Evolutionary conservation across 2,329 filamentous ascomycete species (phyloP).

Genomic region (Fusarium musae): DNA sequence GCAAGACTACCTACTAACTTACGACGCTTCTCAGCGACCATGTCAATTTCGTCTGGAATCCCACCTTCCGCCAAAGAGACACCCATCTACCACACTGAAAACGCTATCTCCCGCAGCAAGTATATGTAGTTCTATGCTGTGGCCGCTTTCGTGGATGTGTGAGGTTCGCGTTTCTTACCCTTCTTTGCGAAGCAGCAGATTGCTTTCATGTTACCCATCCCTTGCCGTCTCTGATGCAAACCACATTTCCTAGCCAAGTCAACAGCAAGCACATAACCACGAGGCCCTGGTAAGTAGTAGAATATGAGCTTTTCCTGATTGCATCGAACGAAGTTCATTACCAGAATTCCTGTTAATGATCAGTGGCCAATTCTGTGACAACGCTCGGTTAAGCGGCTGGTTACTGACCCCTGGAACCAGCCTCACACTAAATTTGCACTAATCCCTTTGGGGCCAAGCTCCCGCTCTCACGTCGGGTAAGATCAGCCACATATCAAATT

Average conservation of each 20-base stretch:
- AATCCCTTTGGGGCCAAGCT: slow-evolving; percentile 6
- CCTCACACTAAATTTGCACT: background rate
- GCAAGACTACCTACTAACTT: background rate
- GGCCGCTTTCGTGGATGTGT: background rate
- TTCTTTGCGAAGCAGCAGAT: background rate
- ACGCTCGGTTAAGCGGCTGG: slow-evolving; percentile 1
- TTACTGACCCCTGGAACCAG: slow-evolving; percentile 21
- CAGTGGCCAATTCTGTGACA: slow-evolving; percentile 3
- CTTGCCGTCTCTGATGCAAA: background rate
- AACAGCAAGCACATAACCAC: background rate
- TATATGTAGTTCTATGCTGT: slow-evolving; percentile 4
- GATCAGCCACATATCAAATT: slow-evolving; percentile 25
- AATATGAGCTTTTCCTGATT: background rate
- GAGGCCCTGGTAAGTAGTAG: background rate
- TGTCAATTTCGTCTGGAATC: slow-evolving; percentile 3
- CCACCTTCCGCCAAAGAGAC: slow-evolving; percentile 2
- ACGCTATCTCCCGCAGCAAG: slow-evolving; percentile 9
- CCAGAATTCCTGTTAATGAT: background rate
- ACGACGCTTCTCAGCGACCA: background rate
- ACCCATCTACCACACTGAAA: slow-evolving; percentile 4
- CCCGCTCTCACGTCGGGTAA: background rate
- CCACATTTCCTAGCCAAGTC: background rate
- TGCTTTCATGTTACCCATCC: background rate
- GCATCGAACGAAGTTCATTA: background rate
- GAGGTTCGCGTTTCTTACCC: background rate